Percentiles rank a stretch among this genome's conserved stretches.
Conservation (phyloP, 179 eudicot species). For the Camellia oleifera region DNA sequence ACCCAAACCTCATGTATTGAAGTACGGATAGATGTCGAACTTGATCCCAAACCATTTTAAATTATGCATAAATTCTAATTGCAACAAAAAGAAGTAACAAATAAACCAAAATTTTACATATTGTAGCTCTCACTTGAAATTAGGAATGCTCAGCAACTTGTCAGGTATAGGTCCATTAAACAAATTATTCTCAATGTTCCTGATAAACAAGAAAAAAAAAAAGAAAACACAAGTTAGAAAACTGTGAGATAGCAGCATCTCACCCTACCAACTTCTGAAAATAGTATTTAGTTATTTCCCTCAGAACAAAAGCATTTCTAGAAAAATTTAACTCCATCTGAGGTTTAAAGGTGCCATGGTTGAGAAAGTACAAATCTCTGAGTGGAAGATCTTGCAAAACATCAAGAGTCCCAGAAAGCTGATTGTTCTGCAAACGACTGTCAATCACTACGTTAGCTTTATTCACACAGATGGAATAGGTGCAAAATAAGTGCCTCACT, state of each 20-base stretch:
- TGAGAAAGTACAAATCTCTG: constrained; percentile 63
- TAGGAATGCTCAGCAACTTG: constrained; percentile 64
- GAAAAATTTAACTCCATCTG: background rate
- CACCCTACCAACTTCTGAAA: background rate
- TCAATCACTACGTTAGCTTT: constrained; percentile 28
- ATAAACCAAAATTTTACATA: background rate
- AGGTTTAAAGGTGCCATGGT: constrained; percentile 11
- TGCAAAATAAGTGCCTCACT: constrained; percentile 5
- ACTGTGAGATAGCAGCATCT: background rate
- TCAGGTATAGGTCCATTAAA: constrained; percentile 86
- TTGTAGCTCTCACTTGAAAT: constrained; percentile 60
- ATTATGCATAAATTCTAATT: background rate
- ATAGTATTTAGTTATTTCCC: background rate
- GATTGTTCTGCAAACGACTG: constrained; percentile 94
- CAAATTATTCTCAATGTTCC: constrained; percentile 72
- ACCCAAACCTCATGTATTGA: background rate
- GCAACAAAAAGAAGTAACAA: background rate
- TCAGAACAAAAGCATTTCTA: background rate
- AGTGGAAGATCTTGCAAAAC: constrained; percentile 86
- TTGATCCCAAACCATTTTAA: background rate
- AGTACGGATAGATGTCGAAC: background rate
- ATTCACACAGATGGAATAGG: constrained; percentile 9
- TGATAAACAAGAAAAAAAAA: constrained; percentile 26
- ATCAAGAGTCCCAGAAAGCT: constrained; percentile 87
- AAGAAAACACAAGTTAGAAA: constrained; percentile 8